A percentile compares a stretch with the other conserved stretches of the same genome.
Conservation (phyloP, 805 yeast genomes). For the Starmerella cellae region DNA sequence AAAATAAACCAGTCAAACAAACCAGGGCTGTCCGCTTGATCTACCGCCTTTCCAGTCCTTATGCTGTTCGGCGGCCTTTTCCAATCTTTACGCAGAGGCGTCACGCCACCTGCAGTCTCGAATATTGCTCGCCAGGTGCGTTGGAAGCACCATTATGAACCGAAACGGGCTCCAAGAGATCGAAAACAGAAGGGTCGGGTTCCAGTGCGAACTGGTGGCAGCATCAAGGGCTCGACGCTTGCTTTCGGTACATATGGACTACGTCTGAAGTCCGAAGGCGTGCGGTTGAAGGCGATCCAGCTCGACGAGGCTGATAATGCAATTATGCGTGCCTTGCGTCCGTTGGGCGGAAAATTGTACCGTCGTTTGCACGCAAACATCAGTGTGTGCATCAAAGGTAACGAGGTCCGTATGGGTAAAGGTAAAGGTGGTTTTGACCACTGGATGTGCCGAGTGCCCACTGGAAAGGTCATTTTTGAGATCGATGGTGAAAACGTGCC, state of each 20-base stretch:
- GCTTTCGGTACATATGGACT: constrained; percentile 76
- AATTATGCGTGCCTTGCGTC: constrained; percentile 70
- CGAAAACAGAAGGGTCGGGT: constrained; percentile 92
- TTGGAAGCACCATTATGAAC: constrained; percentile 30
- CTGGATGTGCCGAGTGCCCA: constrained; percentile 94
- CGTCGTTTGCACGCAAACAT: constrained; percentile 72
- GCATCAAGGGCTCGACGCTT: constrained; percentile 72
- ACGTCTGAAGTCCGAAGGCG: constrained; percentile 78
- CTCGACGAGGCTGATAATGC: constrained; percentile 82
- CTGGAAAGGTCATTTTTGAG: constrained; percentile 87
- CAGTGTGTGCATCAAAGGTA: constrained; percentile 92
- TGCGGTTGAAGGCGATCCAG: constrained; percentile 74
- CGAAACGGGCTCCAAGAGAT: constrained; percentile 49
- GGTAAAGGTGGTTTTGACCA: constrained; percentile 97
- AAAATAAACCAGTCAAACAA: no score
- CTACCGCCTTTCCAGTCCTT: no score
- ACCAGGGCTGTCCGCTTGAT: no score
- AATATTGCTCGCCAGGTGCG: constrained; percentile 13
- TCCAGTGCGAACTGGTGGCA: constrained; percentile 87
- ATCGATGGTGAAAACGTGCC: constrained; percentile 63
- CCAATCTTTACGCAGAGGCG: constrained; percentile 4
- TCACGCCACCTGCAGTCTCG: background rate
- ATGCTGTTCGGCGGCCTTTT: constrained; percentile 5
- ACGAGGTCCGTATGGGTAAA: constrained; percentile 99
- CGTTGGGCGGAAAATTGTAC: constrained; percentile 54